Percentiles rank a stretch among this genome's conserved stretches.
These are phyloP conservation scores for Pestalotiopsis sp. DNA, from an alignment of 2,329 filamentous ascomycete species.

Conservation along the genomic window DNA sequence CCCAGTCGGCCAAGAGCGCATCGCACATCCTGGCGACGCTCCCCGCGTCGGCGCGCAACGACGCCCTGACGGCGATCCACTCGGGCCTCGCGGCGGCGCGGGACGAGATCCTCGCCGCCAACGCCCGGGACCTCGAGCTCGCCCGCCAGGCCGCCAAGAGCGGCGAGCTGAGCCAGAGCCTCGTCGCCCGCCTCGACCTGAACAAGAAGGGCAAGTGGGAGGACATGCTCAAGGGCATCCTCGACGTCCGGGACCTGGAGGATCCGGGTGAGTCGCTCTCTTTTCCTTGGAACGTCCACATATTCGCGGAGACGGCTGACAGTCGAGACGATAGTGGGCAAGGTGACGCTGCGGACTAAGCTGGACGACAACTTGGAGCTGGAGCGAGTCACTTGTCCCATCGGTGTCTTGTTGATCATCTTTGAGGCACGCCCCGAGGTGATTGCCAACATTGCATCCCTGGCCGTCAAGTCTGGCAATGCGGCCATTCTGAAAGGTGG, in stretches of 20 bases:
- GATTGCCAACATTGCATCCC: conserved; percentile 94
- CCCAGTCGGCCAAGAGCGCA: conserved; percentile 75
- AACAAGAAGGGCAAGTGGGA: conserved; percentile 90
- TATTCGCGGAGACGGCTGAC: not conserved
- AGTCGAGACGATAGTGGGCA: conserved; percentile 64
- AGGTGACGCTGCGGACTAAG: conserved; percentile 78
- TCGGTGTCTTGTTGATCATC: conserved; percentile 96
- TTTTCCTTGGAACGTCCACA: not conserved
- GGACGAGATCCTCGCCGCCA: conserved; percentile 81
- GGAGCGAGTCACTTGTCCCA: conserved; percentile 89
- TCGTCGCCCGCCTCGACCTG: conserved; percentile 87
- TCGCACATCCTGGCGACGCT: conserved; percentile 84
- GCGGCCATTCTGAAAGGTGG: conserved; percentile 96
- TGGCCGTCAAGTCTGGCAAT: conserved; percentile 97
- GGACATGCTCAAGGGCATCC: conserved; percentile 94
- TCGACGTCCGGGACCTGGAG: conserved; percentile 81
- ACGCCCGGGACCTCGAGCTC: conserved; percentile 77
- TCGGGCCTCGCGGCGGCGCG: conserved; percentile 70
- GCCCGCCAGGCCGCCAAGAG: conserved; percentile 74
- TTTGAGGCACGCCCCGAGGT: conserved; percentile 98
- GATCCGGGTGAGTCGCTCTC: conserved; percentile 72
- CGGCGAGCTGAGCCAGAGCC: conserved; percentile 77
- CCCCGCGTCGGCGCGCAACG: conserved; percentile 75
- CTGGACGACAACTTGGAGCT: conserved; percentile 86
- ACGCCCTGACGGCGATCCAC: conserved; percentile 83